These are phyloP conservation scores for Pezicula carpinea DNA, from an alignment of 2,329 filamentous ascomycete genomes.

Conservation along the genomic window DNA sequence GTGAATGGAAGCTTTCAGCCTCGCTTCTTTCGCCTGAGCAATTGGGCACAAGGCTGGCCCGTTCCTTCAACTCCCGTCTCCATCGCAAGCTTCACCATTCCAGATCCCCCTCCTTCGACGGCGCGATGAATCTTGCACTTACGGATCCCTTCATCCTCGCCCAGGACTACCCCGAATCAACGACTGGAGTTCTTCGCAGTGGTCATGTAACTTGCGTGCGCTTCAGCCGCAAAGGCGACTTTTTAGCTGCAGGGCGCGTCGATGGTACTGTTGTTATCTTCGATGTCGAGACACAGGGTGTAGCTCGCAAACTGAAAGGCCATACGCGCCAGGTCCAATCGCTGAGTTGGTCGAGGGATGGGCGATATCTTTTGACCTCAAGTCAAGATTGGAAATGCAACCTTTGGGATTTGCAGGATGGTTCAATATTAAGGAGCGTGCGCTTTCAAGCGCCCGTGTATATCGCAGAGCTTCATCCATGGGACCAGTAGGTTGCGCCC, in stretches of 20 bases:
- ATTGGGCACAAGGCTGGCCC: too few relatives aligned
- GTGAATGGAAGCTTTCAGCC: too few relatives aligned
- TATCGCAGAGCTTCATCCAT: slow-evolving; percentile 90
- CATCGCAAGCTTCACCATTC: too few relatives aligned
- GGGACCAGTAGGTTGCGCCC: slow-evolving; percentile 63
- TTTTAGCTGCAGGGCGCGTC: slow-evolving; percentile 86
- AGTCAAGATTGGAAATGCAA: slow-evolving; percentile 97
- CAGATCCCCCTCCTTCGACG: not conserved
- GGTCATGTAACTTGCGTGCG: slow-evolving; percentile 65
- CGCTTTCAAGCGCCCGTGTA: slow-evolving; percentile 92
- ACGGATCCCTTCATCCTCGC: slow-evolving; percentile 67
- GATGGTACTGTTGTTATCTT: slow-evolving; percentile 95
- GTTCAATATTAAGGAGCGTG: slow-evolving; percentile 70
- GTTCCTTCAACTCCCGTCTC: too few relatives aligned
- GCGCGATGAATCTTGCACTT: slow-evolving; percentile 64
- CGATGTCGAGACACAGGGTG: slow-evolving; percentile 95
- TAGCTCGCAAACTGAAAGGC: slow-evolving; percentile 87
- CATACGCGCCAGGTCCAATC: slow-evolving; percentile 94
- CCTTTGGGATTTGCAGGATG: slow-evolving; percentile 82
- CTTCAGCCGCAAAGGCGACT: slow-evolving; percentile 93
- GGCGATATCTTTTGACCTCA: slow-evolving; percentile 84
- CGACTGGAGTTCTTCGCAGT: slow-evolving; percentile 79
- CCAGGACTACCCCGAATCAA: slow-evolving; percentile 84
- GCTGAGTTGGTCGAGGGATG: slow-evolving; percentile 90
- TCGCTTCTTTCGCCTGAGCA: too few relatives aligned